Percentiles rank a stretch among this genome's conserved stretches.
Conservation (phyloP, 345 rosid species). For the Rhizophora apiculata region DNA sequence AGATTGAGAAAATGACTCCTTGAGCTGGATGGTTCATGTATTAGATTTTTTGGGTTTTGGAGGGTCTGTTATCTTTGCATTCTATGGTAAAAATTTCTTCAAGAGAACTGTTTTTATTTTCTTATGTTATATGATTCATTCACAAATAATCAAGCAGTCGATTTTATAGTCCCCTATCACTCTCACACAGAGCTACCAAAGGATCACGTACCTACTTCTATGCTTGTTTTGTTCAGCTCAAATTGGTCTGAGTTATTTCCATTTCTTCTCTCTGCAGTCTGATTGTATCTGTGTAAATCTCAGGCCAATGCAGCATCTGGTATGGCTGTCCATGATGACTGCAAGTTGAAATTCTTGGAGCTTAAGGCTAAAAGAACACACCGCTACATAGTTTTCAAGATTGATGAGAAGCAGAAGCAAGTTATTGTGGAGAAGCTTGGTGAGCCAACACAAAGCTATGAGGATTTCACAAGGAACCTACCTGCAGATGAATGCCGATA, state of each 20-base stretch:
- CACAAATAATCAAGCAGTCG: too few species aligned
- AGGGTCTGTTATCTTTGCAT: too few species aligned
- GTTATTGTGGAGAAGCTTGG: conserved; percentile 21
- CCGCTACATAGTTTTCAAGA: conserved; percentile 16
- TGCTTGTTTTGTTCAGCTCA: background rate
- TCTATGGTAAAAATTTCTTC: too few species aligned
- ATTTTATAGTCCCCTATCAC: too few species aligned
- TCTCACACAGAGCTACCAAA: too few species aligned
- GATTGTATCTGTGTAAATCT: background rate
- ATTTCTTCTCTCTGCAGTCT: background rate
- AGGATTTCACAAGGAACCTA: conserved; percentile 14
- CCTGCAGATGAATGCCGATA: conserved; percentile 22
- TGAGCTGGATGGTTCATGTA: too few species aligned
- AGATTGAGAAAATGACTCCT: too few species aligned
- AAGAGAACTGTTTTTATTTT: too few species aligned
- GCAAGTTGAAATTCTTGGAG: conserved; percentile 18
- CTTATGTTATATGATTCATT: too few species aligned
- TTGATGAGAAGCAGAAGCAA: conserved; percentile 22
- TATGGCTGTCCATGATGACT: conserved; percentile 18
- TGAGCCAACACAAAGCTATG: conserved; percentile 15
- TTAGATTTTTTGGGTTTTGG: too few species aligned
- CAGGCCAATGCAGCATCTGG: conserved; percentile 23
- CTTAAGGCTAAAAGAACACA: conserved; percentile 21
- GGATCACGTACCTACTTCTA: background rate
- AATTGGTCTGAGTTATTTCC: background rate